A percentile compares a stretch with the other conserved stretches of the same genome.
phyloP scores from a whole-genome alignment of 768 basidiomycete genomes.

The Suillus lakei region DNA sequence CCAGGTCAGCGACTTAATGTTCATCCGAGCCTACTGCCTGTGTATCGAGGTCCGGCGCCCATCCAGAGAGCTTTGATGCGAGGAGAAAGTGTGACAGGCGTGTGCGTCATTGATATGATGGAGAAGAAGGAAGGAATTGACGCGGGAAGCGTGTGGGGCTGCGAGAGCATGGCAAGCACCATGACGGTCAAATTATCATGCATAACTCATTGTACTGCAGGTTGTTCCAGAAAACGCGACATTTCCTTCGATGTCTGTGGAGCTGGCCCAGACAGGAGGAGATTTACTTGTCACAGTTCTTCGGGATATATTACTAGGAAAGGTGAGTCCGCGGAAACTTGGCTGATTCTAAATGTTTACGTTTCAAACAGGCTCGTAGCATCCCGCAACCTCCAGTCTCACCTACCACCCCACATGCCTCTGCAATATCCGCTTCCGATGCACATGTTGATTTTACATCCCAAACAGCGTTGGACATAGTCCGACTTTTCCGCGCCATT shows the following conservation, averaged over 20 bases:
- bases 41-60: conserved; percentile 89
- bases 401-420: conserved; percentile 52
- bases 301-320: conserved; percentile 61
- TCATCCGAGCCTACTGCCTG: conserved; percentile 87
- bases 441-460: conserved; percentile 58
- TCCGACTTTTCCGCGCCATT: conserved; percentile 63
- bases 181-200: background rate
- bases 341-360: background rate
- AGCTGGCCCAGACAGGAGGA: conserved; percentile 68
- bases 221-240: conserved; percentile 51
- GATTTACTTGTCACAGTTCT: conserved; percentile 72
- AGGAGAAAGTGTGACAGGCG: conserved; percentile 71
- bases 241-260: conserved; percentile 60
- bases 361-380: conserved; percentile 46
- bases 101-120: conserved; percentile 80
- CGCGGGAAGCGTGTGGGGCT: conserved; percentile 72
- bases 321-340: conserved; percentile 39
- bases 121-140: conserved; percentile 75
- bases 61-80: conserved; percentile 83
- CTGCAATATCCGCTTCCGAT: conserved; percentile 58
- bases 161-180: conserved; percentile 53
- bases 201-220: conserved; percentile 39
- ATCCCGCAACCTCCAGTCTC: conserved; percentile 47
- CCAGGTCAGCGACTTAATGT: conserved; percentile 73
- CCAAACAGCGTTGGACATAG: conserved; percentile 61